Evolutionary conservation across 108 stramenopile genomes (phyloP).

Genomic region (Schizochytrium sp.): DNA sequence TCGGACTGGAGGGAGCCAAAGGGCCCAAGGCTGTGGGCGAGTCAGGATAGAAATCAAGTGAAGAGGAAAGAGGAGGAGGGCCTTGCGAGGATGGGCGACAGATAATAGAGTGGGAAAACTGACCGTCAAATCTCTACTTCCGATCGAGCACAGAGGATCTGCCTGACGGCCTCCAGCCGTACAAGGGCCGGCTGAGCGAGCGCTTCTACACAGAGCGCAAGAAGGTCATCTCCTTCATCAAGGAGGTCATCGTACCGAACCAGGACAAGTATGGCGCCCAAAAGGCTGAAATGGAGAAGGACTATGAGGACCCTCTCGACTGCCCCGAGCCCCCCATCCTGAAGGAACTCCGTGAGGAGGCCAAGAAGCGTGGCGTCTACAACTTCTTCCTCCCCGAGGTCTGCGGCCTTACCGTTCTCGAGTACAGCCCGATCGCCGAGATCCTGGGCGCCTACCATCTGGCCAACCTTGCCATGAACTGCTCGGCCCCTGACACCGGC

Average conservation of each 20-base stretch:
- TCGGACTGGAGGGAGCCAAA: no score
- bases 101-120: no score
- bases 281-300: neutral
- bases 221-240: neutral
- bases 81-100: no score
- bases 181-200: neutral
- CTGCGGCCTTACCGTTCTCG: conserved; percentile 36
- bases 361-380: conserved; percentile 10
- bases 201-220: neutral
- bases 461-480: conserved; percentile 48
- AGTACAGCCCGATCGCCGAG: conserved; percentile 31
- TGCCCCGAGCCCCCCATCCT: neutral
- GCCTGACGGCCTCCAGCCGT: conserved; percentile 10
- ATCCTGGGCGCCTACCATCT: conserved; percentile 37
- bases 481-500: conserved; percentile 49
- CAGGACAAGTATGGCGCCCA: neutral
- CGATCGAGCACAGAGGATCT: neutral
- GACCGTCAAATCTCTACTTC: no score
- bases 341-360: neutral
- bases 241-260: conserved; percentile 11
- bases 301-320: neutral
- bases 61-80: no score
- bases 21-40: no score
- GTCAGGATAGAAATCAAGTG: no score
- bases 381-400: conserved; percentile 23